phyloP scores from a whole-genome alignment of 1,284 basidiomycete species.

The Tylopilus orsonianus region DNA sequence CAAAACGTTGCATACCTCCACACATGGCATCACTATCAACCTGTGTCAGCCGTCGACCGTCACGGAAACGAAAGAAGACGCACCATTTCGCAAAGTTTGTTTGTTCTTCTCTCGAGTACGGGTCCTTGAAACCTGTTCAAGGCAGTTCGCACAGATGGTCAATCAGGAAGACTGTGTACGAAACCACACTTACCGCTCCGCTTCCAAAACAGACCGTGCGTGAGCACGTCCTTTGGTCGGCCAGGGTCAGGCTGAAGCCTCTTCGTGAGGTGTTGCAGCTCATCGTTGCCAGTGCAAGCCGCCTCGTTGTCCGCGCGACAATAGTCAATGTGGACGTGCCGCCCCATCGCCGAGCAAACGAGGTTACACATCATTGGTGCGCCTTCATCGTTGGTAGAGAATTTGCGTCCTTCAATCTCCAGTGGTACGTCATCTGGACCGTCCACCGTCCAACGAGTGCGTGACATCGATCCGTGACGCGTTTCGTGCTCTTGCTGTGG shows the following conservation, averaged over 20 bases:
- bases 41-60: not conserved
- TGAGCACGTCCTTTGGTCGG: constrained; percentile 51
- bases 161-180: not conserved
- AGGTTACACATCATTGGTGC: constrained; percentile 66
- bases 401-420: constrained; percentile 56
- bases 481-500: constrained; percentile 62
- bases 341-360: constrained; percentile 52
- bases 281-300: constrained; percentile 40
- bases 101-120: constrained; percentile 57
- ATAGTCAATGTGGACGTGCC: constrained; percentile 57
- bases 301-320: constrained; percentile 44
- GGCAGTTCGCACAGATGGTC: not conserved
- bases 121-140: constrained; percentile 42
- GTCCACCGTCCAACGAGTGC: constrained; percentile 55
- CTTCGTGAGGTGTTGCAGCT: constrained; percentile 47
- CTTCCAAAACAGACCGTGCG: constrained; percentile 57
- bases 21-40: constrained; percentile 53
- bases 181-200: constrained; percentile 42
- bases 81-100: constrained; percentile 55
- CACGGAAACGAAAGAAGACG: not conserved
- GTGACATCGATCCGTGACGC: constrained; percentile 62
- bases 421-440: constrained; percentile 44
- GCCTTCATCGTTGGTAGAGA: constrained; percentile 56
- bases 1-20: constrained; percentile 14
- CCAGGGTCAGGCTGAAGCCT: constrained; percentile 46